Base-by-base conservation (phyloP, 2,329 filamentous ascomycete species). In the Xylariales sp. region DNA sequence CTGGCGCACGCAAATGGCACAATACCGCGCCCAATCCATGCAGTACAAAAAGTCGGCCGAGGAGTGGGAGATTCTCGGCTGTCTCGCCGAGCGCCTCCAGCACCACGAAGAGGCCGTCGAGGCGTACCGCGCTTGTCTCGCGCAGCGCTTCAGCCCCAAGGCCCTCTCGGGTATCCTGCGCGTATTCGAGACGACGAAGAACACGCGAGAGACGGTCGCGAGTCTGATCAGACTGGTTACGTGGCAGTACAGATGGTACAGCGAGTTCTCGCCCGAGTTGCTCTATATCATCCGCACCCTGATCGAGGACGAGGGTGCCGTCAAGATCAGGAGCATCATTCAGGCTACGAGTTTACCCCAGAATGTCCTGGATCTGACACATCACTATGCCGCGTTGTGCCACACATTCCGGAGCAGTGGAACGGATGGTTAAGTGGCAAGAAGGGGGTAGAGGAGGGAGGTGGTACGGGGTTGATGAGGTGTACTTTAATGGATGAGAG, bases 161-260 rank as follows among this genome's bases (percentile, higher is more conserved):
- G 89, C 91, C 1, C 83, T 97, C 64, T 79, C 81, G 14, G 93
- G 93, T 3, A 82, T 97, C 42, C 69, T 97, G 38, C 82, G 81
- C 41, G 75, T 88, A 35, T 88, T 89, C 52, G 86, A 94, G 64
- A 79, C 79, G 58, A 75, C 76, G 44, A 86, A 85, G 56, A 88
- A 87, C 64, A 89, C 87, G 3, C 74, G 88, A 46, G 86, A 89
- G 46, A 88, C 84, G 43, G 76, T 97, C 5, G 85, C 82, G 20
- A 83, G 87, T n/a, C 73, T 96, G 44, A 96, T 98, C 51, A 76
- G 89, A 39, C 71, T 98, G 31, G 88, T 97, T 24, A 93, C 91
- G 10, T 98, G 93, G 93, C 93, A 98, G 68, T 98, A 96, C 67
- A 78, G 93, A 52, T 98, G 93, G 93, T 98, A 98, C 69, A 96